Conservation (phyloP, 805 yeast species). For the Kodamaea restingae region DNA sequence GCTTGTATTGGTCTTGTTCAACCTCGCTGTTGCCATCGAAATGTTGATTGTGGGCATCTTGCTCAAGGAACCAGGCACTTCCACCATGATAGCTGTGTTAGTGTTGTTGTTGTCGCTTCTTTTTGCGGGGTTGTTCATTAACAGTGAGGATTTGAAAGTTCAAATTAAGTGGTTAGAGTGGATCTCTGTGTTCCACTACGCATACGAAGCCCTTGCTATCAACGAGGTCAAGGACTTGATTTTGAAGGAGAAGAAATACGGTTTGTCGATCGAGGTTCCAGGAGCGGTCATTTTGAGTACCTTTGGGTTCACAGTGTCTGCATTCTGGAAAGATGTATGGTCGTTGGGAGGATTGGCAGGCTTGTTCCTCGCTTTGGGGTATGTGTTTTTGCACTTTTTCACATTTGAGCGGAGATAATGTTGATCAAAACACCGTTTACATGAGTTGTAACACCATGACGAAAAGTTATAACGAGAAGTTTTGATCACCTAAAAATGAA, state of each 20-base stretch:
- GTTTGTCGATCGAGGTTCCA: constrained; percentile 91
- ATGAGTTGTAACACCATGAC: too few species aligned
- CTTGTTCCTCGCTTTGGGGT: constrained; percentile 64
- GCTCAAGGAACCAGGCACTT: constrained; percentile 85
- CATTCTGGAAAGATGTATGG: constrained; percentile 62
- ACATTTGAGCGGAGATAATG: constrained; percentile 71
- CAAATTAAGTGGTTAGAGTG: constrained; percentile 73
- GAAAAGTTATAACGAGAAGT: too few species aligned
- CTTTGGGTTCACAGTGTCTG: constrained; percentile 86
- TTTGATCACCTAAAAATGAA: too few species aligned
- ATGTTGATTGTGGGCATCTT: constrained; percentile 85
- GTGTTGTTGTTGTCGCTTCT: constrained; percentile 78
- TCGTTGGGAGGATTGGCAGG: constrained; percentile 56
- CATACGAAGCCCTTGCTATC: constrained; percentile 87
- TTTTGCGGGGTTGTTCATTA: constrained; percentile 91
- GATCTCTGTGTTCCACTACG: constrained; percentile 89
- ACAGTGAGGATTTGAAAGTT: constrained; percentile 56
- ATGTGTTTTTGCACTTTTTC: constrained; percentile 63
- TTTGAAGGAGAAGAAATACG: constrained; percentile 83
- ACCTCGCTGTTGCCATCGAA: constrained; percentile 79
- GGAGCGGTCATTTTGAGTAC: constrained; percentile 96
- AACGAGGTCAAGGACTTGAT: constrained; percentile 89
- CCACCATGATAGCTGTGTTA: constrained; percentile 83
- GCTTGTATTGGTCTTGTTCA: constrained; percentile 71
- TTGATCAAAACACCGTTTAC: too few species aligned